Base-by-base conservation (phyloP, 1,139 yeast genomes). In the Debaryomycetaceae sp. region DNA sequence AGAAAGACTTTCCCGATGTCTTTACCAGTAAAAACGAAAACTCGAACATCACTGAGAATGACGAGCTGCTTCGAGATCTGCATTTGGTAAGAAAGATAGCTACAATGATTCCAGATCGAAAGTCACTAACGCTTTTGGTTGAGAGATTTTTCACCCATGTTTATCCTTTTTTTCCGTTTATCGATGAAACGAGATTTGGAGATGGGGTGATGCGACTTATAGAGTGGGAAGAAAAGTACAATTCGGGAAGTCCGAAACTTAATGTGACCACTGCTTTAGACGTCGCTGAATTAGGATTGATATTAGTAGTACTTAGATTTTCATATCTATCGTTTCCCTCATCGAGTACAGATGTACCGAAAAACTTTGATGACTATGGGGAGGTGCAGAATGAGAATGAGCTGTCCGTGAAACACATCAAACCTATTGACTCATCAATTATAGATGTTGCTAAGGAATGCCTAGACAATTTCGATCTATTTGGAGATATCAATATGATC, bases 241-340 rank as follows among this genome's bases (percentile, higher is more conserved):
- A 60, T 36, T 48, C 29, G 23, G 38, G 20, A 2, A 49, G 62
- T 6, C 39, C 40, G 5, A 48, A 48, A 8, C 40, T 75, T 8
- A 57, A 55, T 6, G 52, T 77, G 9, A 64, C 62, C 5, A 69
- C 62, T 47, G 60, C 75, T 47, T 58, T 73, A 27, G 83, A 78
- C 53, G 70, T 76, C 50, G 80, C 83, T 1, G 57, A 63, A 33
- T 38, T 76, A 34, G 82, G 81, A 0, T 62, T 64, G 0, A 50
- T 78, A 8, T 57, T 78, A 38, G 54, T 76, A 5, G 62, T 76
- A 8, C 47, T 78, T 41, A 61, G 81, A 43, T 49, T 78, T 34
- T 56, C 79, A 0, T 72, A 66, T 48, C 54, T 75, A 8, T 68
- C 77, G 0, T 47, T 69, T 1, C 51, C 63, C 33, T 54, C 65